Conservation (phyloP, 371 early-diverging fungal species). For the Mortierella sp. region DNA sequence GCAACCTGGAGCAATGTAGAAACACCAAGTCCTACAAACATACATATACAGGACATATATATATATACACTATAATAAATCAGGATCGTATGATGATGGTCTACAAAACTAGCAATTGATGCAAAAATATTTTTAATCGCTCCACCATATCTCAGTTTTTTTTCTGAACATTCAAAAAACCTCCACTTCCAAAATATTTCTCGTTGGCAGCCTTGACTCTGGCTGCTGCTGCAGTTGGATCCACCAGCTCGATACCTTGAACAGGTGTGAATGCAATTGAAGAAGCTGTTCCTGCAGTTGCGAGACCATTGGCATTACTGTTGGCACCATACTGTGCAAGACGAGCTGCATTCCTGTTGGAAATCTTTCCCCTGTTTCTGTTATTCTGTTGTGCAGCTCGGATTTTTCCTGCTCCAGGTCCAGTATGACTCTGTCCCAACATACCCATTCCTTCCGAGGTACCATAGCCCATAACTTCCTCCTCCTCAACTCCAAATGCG, state of each 20-base stretch:
- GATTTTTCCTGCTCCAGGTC: conserved; percentile 40
- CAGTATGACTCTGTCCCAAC: conserved; percentile 64
- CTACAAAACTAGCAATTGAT: too few relatives aligned
- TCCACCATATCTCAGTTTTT: conserved; percentile 41
- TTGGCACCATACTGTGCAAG: conserved; percentile 50
- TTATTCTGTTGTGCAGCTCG: conserved; percentile 43
- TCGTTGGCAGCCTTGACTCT: conserved; percentile 77
- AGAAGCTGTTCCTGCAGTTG: conserved; percentile 88
- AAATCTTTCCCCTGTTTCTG: conserved; percentile 43
- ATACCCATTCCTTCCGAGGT: conserved; percentile 93
- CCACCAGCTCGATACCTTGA: conserved; percentile 94
- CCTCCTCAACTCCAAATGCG: conserved; percentile 93
- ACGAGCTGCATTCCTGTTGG: conserved; percentile 47
- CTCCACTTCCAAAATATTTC: conserved; percentile 86
- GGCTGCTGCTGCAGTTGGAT: conserved; percentile 83
- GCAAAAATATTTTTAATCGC: too few relatives aligned
- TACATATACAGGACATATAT: too few relatives aligned
- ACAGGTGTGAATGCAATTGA: conserved; percentile 96
- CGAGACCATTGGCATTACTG: conserved; percentile 19
- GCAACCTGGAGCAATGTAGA: too few relatives aligned
- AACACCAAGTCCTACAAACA: too few relatives aligned
- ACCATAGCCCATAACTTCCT: conserved; percentile 86
- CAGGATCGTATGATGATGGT: too few relatives aligned
- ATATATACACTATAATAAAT: too few relatives aligned
- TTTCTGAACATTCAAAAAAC: conserved; percentile 69